Evolutionary conservation across 2,329 filamentous ascomycete genomes (phyloP).

Genomic region (Bisporella sp.): DNA sequence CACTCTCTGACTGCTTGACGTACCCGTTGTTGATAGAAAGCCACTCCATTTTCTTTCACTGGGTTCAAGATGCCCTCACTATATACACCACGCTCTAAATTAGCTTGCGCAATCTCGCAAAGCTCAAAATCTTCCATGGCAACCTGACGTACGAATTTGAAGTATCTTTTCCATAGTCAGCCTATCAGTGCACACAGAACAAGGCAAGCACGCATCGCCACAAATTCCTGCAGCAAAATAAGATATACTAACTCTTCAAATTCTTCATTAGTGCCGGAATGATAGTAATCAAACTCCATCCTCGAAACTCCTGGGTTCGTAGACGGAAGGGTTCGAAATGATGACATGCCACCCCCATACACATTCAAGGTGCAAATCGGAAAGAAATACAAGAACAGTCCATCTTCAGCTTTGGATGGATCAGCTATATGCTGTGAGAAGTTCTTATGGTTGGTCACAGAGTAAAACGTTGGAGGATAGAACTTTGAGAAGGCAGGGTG

Average conservation of each 20-base stretch:
- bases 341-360: constrained; percentile 51
- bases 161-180: constrained; percentile 30
- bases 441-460: constrained; percentile 45
- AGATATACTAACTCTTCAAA: constrained; percentile 36
- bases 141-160: constrained; percentile 47
- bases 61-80: constrained; percentile 48
- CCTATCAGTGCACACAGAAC: neutral
- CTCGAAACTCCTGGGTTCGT: constrained; percentile 40
- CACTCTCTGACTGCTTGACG: constrained; percentile 21
- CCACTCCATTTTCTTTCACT: constrained; percentile 47
- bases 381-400: constrained; percentile 51
- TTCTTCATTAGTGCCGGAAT: constrained; percentile 40
- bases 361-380: constrained; percentile 49
- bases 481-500: constrained; percentile 47
- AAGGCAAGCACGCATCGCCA: neutral
- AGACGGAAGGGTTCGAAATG: constrained; percentile 47
- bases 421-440: constrained; percentile 50
- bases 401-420: constrained; percentile 43
- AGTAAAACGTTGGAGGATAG: constrained; percentile 49
- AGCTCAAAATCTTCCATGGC: constrained; percentile 50
- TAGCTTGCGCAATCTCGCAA: constrained; percentile 48
- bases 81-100: constrained; percentile 46
- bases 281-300: constrained; percentile 55
- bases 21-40: constrained; percentile 32
- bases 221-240: neutral